A percentile compares a stretch with the other conserved stretches of the same genome.
These are phyloP conservation scores for Vanilla planifolia DNA, from an alignment of 106 monocot genomes.

Conservation along the genomic window DNA sequence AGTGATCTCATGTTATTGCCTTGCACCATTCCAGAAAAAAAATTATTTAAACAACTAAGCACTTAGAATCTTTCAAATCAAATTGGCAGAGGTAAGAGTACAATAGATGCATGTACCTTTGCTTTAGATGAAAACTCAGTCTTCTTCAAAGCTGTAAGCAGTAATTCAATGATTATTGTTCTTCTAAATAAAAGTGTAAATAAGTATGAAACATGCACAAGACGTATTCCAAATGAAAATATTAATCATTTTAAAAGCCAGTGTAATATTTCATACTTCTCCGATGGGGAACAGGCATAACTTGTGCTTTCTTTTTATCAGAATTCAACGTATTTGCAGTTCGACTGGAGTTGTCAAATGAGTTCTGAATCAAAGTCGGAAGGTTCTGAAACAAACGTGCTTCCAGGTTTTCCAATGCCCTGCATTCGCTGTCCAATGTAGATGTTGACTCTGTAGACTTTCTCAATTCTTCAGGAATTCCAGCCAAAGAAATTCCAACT, in stretches of 20 bases:
- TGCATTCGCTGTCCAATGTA: slow-evolving; percentile 52
- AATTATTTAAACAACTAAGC: not conserved
- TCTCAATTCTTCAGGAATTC: slow-evolving; percentile 53
- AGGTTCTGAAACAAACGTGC: slow-evolving; percentile 53
- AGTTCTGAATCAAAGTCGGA: slow-evolving; percentile 48
- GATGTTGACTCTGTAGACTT: slow-evolving; percentile 59
- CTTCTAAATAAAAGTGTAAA: not conserved
- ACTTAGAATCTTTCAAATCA: not conserved
- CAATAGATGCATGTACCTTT: slow-evolving; percentile 40
- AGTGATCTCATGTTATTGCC: no score
- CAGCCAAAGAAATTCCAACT: slow-evolving; percentile 23
- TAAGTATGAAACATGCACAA: not conserved
- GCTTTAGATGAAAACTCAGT: slow-evolving; percentile 17
- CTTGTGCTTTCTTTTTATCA: slow-evolving; percentile 1
- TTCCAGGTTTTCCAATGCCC: slow-evolving; percentile 52
- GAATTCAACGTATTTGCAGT: not conserved
- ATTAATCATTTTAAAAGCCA: not conserved
- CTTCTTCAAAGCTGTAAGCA: slow-evolving; percentile 34
- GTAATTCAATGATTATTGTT: not conserved
- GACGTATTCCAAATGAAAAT: not conserved
- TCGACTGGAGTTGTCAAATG: slow-evolving; percentile 21
- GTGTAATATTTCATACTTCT: slow-evolving; percentile 25
- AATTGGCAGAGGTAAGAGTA: not conserved
- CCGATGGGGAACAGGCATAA: slow-evolving; percentile 6
- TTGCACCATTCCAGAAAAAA: no score